phyloP scores from a whole-genome alignment of 495 filamentous ascomycete genomes.

The Delitschia confertaspora region DNA sequence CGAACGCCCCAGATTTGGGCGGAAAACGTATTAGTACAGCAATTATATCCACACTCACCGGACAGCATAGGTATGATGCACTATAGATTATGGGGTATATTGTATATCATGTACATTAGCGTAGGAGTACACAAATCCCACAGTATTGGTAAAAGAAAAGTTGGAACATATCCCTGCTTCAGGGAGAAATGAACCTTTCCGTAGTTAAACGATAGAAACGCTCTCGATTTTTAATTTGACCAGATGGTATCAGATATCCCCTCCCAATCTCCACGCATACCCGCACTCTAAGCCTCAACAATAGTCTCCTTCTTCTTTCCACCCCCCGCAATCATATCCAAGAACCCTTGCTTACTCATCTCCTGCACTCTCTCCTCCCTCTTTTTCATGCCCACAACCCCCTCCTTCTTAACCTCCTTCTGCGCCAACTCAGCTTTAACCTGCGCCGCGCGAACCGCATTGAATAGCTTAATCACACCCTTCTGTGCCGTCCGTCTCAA shows the following conservation, averaged over 20 bases:
- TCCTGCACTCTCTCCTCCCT: slow-evolving; percentile 79
- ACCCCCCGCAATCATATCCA: slow-evolving; percentile 75
- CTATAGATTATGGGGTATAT: too few species aligned
- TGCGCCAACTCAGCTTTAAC: slow-evolving; percentile 71
- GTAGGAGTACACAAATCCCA: too few species aligned
- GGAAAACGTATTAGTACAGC: too few species aligned
- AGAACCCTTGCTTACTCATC: slow-evolving; percentile 92
- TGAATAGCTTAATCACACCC: slow-evolving; percentile 90
- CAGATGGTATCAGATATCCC: neutral
- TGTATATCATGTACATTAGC: too few species aligned
- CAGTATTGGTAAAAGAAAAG: too few species aligned
- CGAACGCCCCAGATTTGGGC: too few species aligned
- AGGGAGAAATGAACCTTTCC: too few species aligned
- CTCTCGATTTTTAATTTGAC: neutral
- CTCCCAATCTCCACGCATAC: neutral
- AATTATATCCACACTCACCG: too few species aligned
- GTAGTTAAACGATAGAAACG: neutral
- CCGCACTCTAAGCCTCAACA: slow-evolving; percentile 13
- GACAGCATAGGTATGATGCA: too few species aligned
- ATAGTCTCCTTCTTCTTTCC: slow-evolving; percentile 41
- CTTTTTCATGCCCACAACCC: slow-evolving; percentile 62
- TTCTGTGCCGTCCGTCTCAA: slow-evolving; percentile 79
- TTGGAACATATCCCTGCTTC: too few species aligned
- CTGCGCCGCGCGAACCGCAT: slow-evolving; percentile 87
- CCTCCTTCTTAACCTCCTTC: slow-evolving; percentile 55